Evolutionary conservation across 1,284 basidiomycete species (phyloP), one percentile per base, ranked within the genome.

Genomic region (Cryptococcus sp.): DNA sequence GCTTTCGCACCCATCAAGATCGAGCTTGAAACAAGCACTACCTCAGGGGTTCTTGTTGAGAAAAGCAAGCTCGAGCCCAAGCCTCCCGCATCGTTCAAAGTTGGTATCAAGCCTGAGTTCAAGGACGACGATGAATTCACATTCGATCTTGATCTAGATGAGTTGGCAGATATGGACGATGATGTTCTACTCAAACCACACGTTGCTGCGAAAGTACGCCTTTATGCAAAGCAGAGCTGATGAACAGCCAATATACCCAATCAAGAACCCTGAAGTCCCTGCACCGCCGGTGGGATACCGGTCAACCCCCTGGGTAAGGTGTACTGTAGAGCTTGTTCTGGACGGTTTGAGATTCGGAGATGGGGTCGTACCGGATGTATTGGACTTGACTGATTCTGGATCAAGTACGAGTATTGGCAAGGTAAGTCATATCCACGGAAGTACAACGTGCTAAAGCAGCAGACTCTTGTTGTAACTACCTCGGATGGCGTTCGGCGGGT

Each of bases 81-180:
- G 31, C 28, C 21, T 9, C 10, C 34, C 37, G n/a, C n/a, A 28
- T n/a, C 36, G 10, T 36, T 46, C 7, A 23, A 16, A 19, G n/a
- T n/a, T n/a, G 25, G 11, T 25, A 23, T 52, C 52, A 42, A 54
- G 19, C 46, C 49, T 11, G 48, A 46, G 11, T 36, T 60, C 3
- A 52, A 46, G 3, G 58, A 59, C 37, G 63, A 66, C 22, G 61
- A 63, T 36, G 23, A 63, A n/a, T 70, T 66, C 47, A 59, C 62
- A 25, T 63, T 63, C 19, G 67, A 69, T 36, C 64, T 69, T 54
- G 70, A 71, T 43, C 44, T 73, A 11, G 57, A 56, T 2, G 71
- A 67, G 34, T 36, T 68, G 1, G 60, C 64, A 13, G 56, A 49
- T 39, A 54, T 69, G 19, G 69, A 70, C 18, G 63, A 64, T n/a